phyloP scores from a whole-genome alignment of 805 yeast species.

The Monosporozyma unispora region DNA sequence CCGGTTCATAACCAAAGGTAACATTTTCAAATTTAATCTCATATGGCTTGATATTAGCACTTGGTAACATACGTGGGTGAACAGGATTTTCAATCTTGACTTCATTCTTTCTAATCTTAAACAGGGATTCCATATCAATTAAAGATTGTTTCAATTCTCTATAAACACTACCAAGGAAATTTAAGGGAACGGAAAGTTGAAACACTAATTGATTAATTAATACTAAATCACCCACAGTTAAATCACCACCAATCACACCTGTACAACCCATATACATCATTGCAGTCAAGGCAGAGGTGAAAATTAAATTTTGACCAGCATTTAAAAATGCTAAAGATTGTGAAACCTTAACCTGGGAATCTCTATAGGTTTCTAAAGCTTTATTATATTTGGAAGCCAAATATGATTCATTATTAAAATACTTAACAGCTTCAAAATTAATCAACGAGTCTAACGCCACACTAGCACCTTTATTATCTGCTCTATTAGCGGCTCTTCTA shows the following conservation, averaged over 20 bases:
- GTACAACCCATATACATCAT: slow-evolving; percentile 98
- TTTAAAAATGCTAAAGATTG: slow-evolving; percentile 73
- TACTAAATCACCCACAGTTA: slow-evolving; percentile 92
- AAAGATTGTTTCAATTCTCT: slow-evolving; percentile 89
- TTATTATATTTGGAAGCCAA: slow-evolving; percentile 73
- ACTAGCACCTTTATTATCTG: slow-evolving; percentile 92
- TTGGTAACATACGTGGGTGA: slow-evolving; percentile 42
- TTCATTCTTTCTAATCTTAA: slow-evolving; percentile 70
- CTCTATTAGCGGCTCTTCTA: slow-evolving; percentile 79
- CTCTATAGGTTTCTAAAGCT: slow-evolving; percentile 66
- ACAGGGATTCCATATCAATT: slow-evolving; percentile 91
- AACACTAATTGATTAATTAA: slow-evolving; percentile 91
- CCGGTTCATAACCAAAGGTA: slow-evolving; percentile 84
- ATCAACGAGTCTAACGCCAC: slow-evolving; percentile 90
- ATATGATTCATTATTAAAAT: slow-evolving; percentile 80
- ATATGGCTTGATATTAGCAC: slow-evolving; percentile 38
- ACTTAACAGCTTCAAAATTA: slow-evolving; percentile 89
- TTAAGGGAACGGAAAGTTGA: slow-evolving; percentile 89
- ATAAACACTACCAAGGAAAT: slow-evolving; percentile 91
- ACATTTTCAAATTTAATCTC: slow-evolving; percentile 86
- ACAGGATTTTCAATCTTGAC: slow-evolving; percentile 61
- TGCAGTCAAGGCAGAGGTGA: slow-evolving; percentile 81
- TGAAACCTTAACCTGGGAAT: slow-evolving; percentile 64
- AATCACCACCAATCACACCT: slow-evolving; percentile 74
- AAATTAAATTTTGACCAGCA: slow-evolving; percentile 71